phyloP scores from a whole-genome alignment of 2,329 filamentous ascomycete species.

The Fusarium bulbicola region DNA sequence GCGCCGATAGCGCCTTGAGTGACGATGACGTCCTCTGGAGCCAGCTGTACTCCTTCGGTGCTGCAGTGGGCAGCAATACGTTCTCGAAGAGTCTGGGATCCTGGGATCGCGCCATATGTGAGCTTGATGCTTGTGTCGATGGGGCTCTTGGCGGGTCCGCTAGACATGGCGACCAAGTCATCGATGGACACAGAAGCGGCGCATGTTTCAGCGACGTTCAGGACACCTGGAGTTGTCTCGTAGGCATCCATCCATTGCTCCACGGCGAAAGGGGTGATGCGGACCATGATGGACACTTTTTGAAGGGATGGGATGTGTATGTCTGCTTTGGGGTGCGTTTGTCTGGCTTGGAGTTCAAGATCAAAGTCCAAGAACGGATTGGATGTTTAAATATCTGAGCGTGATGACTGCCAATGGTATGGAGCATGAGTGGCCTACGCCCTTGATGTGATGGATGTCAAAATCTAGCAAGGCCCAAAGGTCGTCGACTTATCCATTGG shows the following conservation, averaged over 20 bases:
- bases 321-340: not conserved
- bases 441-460: not conserved
- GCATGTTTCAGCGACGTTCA: constrained; percentile 84
- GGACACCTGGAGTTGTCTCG: constrained; percentile 62
- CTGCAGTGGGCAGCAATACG: constrained; percentile 74
- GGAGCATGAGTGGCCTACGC: not conserved
- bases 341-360: no score
- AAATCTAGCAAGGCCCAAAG: not conserved
- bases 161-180: constrained; percentile 66
- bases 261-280: constrained; percentile 72
- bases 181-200: constrained; percentile 79
- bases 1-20: constrained; percentile 84
- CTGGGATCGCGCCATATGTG: constrained; percentile 78
- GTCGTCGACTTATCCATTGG: not conserved
- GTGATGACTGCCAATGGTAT: not conserved
- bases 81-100: constrained; percentile 69
- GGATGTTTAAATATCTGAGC: not conserved
- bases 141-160: constrained; percentile 50
- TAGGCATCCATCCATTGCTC: constrained; percentile 76
- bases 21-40: constrained; percentile 72
- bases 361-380: not conserved
- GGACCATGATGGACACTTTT: constrained; percentile 56
- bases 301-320: not conserved
- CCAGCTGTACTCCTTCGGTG: constrained; percentile 57
- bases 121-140: constrained; percentile 64